Percentiles rank a stretch among this genome's conserved stretches.
phyloP scores from a whole-genome alignment of 805 yeast genomes.

The Kluyveromyces dobzhanskii region DNA sequence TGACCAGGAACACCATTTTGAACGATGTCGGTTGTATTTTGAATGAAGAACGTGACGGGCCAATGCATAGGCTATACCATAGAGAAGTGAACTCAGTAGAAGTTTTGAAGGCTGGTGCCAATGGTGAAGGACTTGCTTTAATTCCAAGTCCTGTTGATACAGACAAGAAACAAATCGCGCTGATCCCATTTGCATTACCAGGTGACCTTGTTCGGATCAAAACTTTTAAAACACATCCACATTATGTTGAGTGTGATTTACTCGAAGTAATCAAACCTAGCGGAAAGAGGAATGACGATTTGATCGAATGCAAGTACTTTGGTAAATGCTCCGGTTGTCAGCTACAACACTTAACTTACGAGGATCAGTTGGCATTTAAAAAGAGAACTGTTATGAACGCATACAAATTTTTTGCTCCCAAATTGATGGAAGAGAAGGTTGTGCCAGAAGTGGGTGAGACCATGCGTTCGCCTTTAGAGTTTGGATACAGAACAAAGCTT shows the following conservation, averaged over 20 bases:
- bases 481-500: slow-evolving; percentile 78
- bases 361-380: slow-evolving; percentile 65
- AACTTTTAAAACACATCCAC: slow-evolving; percentile 71
- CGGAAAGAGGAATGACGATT: slow-evolving; percentile 45
- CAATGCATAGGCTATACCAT: slow-evolving; percentile 41
- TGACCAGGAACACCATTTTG: slow-evolving; percentile 38
- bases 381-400: slow-evolving; percentile 73
- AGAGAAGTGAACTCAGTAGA: slow-evolving; percentile 50
- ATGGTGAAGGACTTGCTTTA: slow-evolving; percentile 82
- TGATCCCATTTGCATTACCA: slow-evolving; percentile 82
- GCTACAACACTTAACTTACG: slow-evolving; percentile 71
- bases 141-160: slow-evolving; percentile 49
- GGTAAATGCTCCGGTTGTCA: slow-evolving; percentile 95
- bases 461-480: slow-evolving; percentile 68
- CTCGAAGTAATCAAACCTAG: slow-evolving; percentile 41
- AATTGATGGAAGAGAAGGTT: slow-evolving; percentile 32
- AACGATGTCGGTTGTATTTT: slow-evolving; percentile 63
- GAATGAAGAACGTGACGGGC: slow-evolving; percentile 38
- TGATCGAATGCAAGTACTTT: slow-evolving; percentile 64
- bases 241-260: slow-evolving; percentile 68
- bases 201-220: slow-evolving; percentile 70
- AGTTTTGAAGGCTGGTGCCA: slow-evolving; percentile 54
- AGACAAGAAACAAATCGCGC: slow-evolving; percentile 47
- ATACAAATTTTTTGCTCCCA: slow-evolving; percentile 65
- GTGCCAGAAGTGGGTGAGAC: slow-evolving; percentile 60